Base-by-base conservation (phyloP, 176 grass and related monocot species). In the Hyparrhenia diplandra region DNA sequence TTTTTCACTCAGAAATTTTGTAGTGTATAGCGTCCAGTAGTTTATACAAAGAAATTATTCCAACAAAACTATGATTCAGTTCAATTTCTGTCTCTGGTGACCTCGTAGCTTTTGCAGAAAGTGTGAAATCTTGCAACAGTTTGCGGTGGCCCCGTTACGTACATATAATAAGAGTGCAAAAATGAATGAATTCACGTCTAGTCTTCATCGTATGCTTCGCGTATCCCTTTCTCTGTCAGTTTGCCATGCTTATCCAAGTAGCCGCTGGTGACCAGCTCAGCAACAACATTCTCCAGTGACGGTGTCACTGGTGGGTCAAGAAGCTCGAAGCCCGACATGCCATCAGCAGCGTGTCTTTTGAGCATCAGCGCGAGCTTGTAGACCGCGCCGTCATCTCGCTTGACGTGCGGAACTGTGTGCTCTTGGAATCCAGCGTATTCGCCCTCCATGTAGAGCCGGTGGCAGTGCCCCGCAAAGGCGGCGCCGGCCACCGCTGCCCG, bases 1-100 rank as follows among this genome's bases (percentile, higher is more conserved):
- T 67, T 77, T 59, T 47, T 23, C 39, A 14, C 58, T 49, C 47
- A 5, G 36, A 66, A 72, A 37, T 67, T 73, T 82, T 77, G 82
- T 58, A 34, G 32, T 66, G 45, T 89, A 81, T 71, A 89, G 54
- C 78, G 73, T 29, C n/a, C 31, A 4, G 34, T 55, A 81, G 65
- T 72, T 77, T 25, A 25, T 49, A 57, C n/a, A n/a, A 41, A 58
- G 16, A 35, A 70, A 76, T 13, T 30, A 60, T 34, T 32, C 18
- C 69, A 32, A 76, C 70, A 62, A 70, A 83, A 59, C 41, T 64
- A 6, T 60, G 37, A 23, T 81, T 71, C 25, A 7, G n/a, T 71
- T 42, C 35, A 9, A 3, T 82, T 7, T 49, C 32, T 58, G 51
- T 77, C 20, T 37, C 58, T 59, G 42, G 43, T 29, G 29, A 58